Evolutionary conservation across 2,329 filamentous ascomycete genomes (phyloP), one percentile per base, ranked within the genome.

Genomic region (Sporothrix sp.): DNA sequence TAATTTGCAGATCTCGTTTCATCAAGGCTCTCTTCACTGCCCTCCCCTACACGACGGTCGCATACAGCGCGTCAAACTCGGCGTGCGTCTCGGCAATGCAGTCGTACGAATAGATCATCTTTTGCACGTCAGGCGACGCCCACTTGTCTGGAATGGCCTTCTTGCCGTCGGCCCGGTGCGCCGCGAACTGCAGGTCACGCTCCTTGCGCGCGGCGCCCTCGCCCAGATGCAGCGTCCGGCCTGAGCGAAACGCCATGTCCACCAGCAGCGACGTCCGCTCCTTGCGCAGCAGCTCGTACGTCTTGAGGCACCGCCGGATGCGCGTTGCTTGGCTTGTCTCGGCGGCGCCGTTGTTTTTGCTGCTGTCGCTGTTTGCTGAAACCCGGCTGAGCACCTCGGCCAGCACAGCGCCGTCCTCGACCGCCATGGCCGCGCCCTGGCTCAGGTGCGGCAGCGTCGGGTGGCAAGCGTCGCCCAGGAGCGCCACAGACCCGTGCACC

Each of bases 121-220:
- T 72, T 65, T 85, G 81, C 37, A 84, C 78, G 59, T 84, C 81
- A 9, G 80, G 79, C 63, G 82, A 82, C 3, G 79, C 79, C 82
- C 82, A 85, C 67, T 83, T 84, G 65, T 85, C 81, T 2, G 79
- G 79, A 53, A 75, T 75, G 51, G 66, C 67, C 54, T 65, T 71
- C 60, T 71, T 74, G 62, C 59, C 68, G 57, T 68, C 61, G 10
- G 48, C 18, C 55, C 68, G 71, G 54, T 76, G 68, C 48, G 73
- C 68, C 37, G 71, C 73, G 61, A 81, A 78, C 65, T 71, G 69
- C 50, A 66, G 70, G 58, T 82, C 78, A 32, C 78, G 69, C 66
- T 80, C 75, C 61, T 79, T 74, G 59, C 75, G 75, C 25, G 75
- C 76, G 56, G 71, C 70, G 43, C 78, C 77, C 58, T 79, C 75